Base-by-base conservation (phyloP, 2,329 filamentous ascomycete species). In the Cercospora sp. region DNA sequence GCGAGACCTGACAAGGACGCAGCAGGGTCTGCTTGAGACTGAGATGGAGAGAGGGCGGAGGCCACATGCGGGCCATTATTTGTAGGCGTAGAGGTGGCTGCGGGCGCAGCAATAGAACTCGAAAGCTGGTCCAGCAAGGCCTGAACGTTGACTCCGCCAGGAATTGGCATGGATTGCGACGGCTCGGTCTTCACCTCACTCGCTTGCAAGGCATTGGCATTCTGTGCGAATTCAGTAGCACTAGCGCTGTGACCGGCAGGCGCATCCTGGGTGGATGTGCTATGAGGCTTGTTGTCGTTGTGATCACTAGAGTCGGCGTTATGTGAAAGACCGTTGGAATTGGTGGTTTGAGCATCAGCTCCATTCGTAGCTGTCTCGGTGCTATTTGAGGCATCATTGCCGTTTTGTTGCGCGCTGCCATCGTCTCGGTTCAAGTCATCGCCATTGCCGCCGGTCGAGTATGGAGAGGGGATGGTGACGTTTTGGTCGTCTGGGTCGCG, bases 121-220 rank as follows among this genome's bases (percentile, higher is more conserved):
- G 76, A 69, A 32, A 84, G 76, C 66, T 79, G 81, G 72, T 82
- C 80, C 75, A 84, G 77, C 68, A 84, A 74, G 63, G 81, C 79
- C 78, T 84, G 81, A 66, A 82, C 80, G 74, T 84, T 79, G 75
- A 83, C 77, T 74, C 76, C 77, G 75, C 75, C 74, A 40, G 66
- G 69, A 28, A 63, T 21, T 37, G 69, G 65, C 64, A 66, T 66
- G 21, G 66, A 51, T 45, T 69, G 67, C 37, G 62, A 57, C 49
- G 69, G 66, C 34, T 57, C 66, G 13, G 58, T 13, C 7, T 60
- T 53, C 45, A 66, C 55, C 68, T 69, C 72, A 72, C 58, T 72
- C 21, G 79, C 72, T 62, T 74, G 72, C 65, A 32, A 60, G 64
- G 63, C 66, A 66, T 70, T 66, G 67, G 66, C 62, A 61, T 63